These are phyloP conservation scores for Ajuga chamaepitys DNA, from an alignment of 257 asterid genomes.

Conservation along the genomic window DNA sequence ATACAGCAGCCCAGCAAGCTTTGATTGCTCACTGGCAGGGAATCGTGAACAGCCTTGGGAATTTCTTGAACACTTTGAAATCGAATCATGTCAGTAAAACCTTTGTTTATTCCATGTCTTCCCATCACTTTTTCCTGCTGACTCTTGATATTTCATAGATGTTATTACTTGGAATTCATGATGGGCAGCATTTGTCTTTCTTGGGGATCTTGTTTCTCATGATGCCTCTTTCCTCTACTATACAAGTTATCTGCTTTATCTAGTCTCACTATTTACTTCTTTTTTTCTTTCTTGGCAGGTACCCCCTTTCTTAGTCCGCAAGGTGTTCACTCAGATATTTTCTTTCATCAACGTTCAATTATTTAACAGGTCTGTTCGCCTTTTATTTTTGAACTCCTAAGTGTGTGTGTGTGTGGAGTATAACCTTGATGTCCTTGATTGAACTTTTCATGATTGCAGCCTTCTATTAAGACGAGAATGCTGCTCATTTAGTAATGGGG, in stretches of 20 bases:
- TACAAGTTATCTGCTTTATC: not conserved
- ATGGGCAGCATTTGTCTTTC: conserved; percentile 3
- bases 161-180: not conserved
- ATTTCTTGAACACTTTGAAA: conserved; percentile 75
- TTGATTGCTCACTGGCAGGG: conserved; percentile 99
- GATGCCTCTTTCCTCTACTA: not conserved
- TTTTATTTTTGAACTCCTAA: conserved; percentile 2
- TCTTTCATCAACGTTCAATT: conserved; percentile 95
- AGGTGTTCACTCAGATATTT: conserved; percentile 96
- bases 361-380: conserved; percentile 73
- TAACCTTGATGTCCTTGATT: not conserved
- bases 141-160: not conserved
- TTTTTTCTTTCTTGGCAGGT: conserved; percentile 43
- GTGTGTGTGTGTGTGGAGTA: not conserved
- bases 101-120: conserved; percentile 5
- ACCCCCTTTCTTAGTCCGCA: conserved; percentile 94
- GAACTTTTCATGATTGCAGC: conserved; percentile 36
- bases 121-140: conserved; percentile 9
- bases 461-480: conserved; percentile 93
- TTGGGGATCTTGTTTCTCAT: not conserved
- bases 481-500: conserved; percentile 96
- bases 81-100: conserved; percentile 65
- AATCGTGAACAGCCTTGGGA: conserved; percentile 83
- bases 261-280: conserved; percentile 1
- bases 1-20: conserved; percentile 87